Evolutionary conservation across 306 rosid species (phyloP).

Genomic region (Hylodesmum podocarpum): DNA sequence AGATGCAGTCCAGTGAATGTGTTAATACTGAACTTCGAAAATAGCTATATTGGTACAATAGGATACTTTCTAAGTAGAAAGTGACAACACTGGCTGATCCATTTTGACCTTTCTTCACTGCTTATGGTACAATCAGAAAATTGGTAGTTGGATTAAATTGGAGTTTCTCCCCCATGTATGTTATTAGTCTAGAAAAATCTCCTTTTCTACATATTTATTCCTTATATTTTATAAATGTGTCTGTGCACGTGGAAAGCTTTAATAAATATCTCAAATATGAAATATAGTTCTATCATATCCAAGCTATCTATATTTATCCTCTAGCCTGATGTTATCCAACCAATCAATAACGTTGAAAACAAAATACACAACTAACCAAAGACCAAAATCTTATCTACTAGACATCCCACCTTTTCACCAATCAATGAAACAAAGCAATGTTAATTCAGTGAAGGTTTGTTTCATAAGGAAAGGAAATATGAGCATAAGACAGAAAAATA

Average conservation of each 20-base stretch:
- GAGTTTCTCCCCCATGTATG: too few relatives aligned
- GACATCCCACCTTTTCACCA: not conserved
- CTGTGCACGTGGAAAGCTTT: not conserved
- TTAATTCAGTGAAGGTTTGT: conserved; percentile 9
- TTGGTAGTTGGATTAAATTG: too few relatives aligned
- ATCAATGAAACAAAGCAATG: conserved; percentile 7
- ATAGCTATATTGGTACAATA: not conserved
- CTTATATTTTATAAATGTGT: not conserved
- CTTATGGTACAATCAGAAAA: too few relatives aligned
- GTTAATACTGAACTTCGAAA: not conserved
- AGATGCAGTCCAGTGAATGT: not conserved
- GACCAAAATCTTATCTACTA: not conserved
- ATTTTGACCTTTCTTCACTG: too few relatives aligned
- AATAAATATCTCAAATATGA: not conserved
- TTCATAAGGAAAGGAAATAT: not conserved
- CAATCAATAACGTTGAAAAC: not conserved
- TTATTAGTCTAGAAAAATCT: not conserved
- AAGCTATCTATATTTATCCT: not conserved
- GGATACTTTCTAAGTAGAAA: not conserved
- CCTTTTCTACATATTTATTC: not conserved
- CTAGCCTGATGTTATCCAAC: not conserved
- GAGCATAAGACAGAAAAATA: not conserved
- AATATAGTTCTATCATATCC: not conserved
- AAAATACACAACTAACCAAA: not conserved
- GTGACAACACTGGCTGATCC: not conserved